A percentile compares a stretch with the other conserved stretches of the same genome.
These are phyloP conservation scores for Xylaria sp. DNA, from an alignment of 2,329 filamentous ascomycete genomes.

Conservation along the genomic window DNA sequence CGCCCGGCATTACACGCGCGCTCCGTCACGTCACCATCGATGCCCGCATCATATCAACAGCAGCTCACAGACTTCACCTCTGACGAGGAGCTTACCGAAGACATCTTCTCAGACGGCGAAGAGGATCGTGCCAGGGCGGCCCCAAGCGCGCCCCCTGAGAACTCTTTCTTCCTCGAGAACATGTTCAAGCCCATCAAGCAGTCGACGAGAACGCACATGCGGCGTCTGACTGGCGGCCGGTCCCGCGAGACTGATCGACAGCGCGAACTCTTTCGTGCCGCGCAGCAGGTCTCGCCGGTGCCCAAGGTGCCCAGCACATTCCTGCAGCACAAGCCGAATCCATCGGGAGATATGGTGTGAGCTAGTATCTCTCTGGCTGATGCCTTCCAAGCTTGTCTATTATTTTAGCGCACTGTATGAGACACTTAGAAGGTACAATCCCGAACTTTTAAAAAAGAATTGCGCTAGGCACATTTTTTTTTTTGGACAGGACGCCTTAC, in stretches of 20 bases:
- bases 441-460: background rate
- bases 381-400: background rate
- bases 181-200: constrained; percentile 66
- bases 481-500: no score
- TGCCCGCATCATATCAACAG: constrained; percentile 59
- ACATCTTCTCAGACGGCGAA: constrained; percentile 81
- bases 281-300: constrained; percentile 45
- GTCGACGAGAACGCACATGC: constrained; percentile 63
- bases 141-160: constrained; percentile 40
- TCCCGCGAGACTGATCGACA: constrained; percentile 48
- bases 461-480: constrained; percentile 1
- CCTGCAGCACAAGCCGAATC: constrained; percentile 36
- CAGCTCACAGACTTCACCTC: constrained; percentile 68
- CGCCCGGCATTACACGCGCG: constrained; percentile 78
- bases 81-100: constrained; percentile 77
- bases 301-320: constrained; percentile 49
- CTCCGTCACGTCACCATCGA: constrained; percentile 82
- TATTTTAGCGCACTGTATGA: background rate
- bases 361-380: background rate
- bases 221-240: constrained; percentile 65
- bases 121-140: constrained; percentile 48
- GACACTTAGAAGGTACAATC: no score
- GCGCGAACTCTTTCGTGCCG: constrained; percentile 44
- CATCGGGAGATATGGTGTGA: constrained; percentile 37
- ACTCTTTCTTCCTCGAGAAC: constrained; percentile 63